phyloP scores from a whole-genome alignment of 192 early-diverging fungal genomes.

The Backusella mclennaniae region DNA sequence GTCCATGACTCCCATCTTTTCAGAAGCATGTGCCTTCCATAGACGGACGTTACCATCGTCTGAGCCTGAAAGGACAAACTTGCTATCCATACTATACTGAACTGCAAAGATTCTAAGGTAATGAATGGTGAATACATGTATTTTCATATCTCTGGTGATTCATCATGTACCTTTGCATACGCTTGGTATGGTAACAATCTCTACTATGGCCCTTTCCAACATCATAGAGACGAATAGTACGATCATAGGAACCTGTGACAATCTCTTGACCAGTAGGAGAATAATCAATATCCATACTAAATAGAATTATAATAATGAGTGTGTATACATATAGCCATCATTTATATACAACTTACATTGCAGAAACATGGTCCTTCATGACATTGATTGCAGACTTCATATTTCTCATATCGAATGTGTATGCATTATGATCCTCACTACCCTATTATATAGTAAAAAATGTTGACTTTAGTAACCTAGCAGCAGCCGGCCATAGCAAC shows the following conservation, averaged over 20 bases:
- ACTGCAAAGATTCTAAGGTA: conserved; percentile 82
- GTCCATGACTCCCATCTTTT: conserved; percentile 68
- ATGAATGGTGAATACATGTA: conserved; percentile 42
- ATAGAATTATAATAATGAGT: neutral
- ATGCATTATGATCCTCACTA: conserved; percentile 98
- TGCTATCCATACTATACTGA: conserved; percentile 91
- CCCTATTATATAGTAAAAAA: conserved; percentile 43
- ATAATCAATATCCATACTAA: conserved; percentile 91
- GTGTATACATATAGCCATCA: neutral
- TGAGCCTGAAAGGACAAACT: conserved; percentile 91
- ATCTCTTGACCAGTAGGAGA: conserved; percentile 96
- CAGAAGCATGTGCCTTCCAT: conserved; percentile 94
- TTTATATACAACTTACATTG: conserved; percentile 61
- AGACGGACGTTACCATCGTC: conserved; percentile 98
- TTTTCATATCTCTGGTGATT: neutral
- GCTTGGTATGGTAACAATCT: conserved; percentile 97
- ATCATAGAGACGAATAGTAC: conserved; percentile 86
- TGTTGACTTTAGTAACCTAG: neutral
- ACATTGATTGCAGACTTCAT: conserved; percentile 85
- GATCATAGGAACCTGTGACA: conserved; percentile 96
- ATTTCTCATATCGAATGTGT: conserved; percentile 97
- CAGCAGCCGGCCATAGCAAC: neutral
- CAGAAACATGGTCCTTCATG: conserved; percentile 95
- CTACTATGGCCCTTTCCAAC: conserved; percentile 76
- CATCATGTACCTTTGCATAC: conserved; percentile 79